Base-by-base conservation (phyloP, 371 early-diverging fungal species). In the Rhizopus stolonifer region DNA sequence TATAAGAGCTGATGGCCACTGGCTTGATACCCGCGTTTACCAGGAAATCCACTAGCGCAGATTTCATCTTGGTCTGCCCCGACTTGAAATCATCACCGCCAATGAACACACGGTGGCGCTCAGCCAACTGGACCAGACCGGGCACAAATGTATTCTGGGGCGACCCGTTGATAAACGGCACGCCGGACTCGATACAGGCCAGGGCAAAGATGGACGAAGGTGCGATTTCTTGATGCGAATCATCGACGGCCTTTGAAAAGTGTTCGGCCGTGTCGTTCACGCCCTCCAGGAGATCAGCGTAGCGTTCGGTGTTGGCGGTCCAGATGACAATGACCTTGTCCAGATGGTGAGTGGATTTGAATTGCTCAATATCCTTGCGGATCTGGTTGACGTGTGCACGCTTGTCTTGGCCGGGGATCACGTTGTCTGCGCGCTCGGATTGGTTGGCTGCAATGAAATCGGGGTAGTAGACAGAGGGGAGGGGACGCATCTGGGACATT, bases 71-170 rank as follows among this genome's bases (percentile, higher is more conserved):
- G 65, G 98, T 98, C 71, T 98, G 98, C 24, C 98, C 98, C 46
- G 90, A 89, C 85, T 98, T 98, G 90, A 98, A 98, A 77, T 98
- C 98, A 71, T 96, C 97, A 60, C 98, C 98, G 62, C 93, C 98
- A 57, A 98, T 89, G 68, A 91, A 90, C 44, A 90, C 89, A 56
- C 80, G 81, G 60, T 95, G 76, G 48, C 86, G 87, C 67, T 92
- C 91, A 52, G 97, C 95, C 21, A 96, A 82, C 60, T 87, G 85
- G 23, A 96, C 77, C 51, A 87, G 84, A 59, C 96, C 96, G 17
- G 96, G 95, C 24, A 96, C 95, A 70, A 98, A 94, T 52, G 98
- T 96, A 88, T 98, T 98, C 73, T 98, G 98, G 44, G 98, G 98
- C 40, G 91, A 91, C 22, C 98, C 98, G 79, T 98, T 98, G 81